Conservation (phyloP, 2,329 filamentous ascomycete species). For the Pyricularia grisea region DNA sequence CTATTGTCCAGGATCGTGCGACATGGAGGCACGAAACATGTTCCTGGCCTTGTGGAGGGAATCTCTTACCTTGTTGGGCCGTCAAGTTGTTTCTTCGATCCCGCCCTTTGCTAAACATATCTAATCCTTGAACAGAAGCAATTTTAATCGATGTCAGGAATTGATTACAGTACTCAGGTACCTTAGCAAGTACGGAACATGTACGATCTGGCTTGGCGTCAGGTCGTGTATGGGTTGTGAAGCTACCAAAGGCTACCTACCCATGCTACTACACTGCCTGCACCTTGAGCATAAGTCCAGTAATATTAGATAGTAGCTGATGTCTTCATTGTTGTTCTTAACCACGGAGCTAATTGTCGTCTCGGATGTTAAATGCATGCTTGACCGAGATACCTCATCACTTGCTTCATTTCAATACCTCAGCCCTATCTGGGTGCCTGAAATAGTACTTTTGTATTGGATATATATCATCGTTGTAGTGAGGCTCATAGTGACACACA, state of each 20-base stretch:
- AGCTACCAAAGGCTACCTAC: too few species aligned
- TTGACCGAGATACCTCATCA: background rate
- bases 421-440: background rate
- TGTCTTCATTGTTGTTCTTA: background rate
- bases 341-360: background rate
- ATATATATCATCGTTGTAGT: too few species aligned
- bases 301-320: background rate
- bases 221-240: background rate
- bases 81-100: background rate
- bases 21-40: background rate
- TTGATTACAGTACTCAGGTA: background rate
- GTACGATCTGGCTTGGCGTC: background rate
- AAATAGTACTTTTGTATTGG: too few species aligned
- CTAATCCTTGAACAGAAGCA: background rate
- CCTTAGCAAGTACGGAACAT: background rate
- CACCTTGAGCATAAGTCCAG: background rate
- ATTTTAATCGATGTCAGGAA: background rate
- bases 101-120: background rate
- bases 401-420: background rate
- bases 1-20: background rate
- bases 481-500: too few species aligned
- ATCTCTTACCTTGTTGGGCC: background rate
- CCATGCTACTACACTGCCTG: background rate
- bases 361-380: background rate
- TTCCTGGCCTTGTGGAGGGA: background rate